Percentiles rank a stretch among this genome's conserved stretches.
Conservation (phyloP, 768 basidiomycete genomes). For the Ramaria sp. region DNA sequence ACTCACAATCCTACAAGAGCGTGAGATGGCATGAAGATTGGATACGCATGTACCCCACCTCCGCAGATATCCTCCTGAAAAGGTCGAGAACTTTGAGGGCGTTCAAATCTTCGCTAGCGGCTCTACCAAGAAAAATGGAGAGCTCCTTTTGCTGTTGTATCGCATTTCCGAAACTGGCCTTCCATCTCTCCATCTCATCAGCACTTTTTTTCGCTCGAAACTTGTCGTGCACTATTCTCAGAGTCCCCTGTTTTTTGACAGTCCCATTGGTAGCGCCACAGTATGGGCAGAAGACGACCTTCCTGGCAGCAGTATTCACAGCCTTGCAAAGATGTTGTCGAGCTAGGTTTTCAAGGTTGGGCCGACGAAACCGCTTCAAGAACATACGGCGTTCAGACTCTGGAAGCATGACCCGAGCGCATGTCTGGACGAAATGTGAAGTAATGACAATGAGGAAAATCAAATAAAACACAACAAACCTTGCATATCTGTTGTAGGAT, state of each 20-base stretch:
- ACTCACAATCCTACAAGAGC: conserved; percentile 71
- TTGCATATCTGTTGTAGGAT: conserved; percentile 97
- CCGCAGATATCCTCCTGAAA: conserved; percentile 85
- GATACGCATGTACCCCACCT: conserved; percentile 35
- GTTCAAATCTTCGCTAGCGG: conserved; percentile 86
- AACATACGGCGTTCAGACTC: conserved; percentile 77
- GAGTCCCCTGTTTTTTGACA: conserved; percentile 89
- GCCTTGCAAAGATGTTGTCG: conserved; percentile 73
- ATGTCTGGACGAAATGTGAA: conserved; percentile 36
- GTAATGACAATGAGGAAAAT: neutral
- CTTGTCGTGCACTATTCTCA: conserved; percentile 97
- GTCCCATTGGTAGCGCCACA: conserved; percentile 90
- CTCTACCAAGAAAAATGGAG: conserved; percentile 73
- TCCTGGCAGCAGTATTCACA: conserved; percentile 79
- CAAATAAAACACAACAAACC: conserved; percentile 33
- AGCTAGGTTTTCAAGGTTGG: conserved; percentile 87
- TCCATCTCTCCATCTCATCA: conserved; percentile 81
- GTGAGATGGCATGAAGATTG: neutral
- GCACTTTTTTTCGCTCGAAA: conserved; percentile 90
- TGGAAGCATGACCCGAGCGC: conserved; percentile 82
- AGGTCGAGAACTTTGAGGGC: conserved; percentile 88
- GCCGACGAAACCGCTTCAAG: conserved; percentile 83
- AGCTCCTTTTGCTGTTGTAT: conserved; percentile 84
- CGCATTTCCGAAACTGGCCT: conserved; percentile 69
- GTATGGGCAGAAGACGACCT: conserved; percentile 85